phyloP scores from a whole-genome alignment of 306 rosid species.

The Boehmeria nivea region DNA sequence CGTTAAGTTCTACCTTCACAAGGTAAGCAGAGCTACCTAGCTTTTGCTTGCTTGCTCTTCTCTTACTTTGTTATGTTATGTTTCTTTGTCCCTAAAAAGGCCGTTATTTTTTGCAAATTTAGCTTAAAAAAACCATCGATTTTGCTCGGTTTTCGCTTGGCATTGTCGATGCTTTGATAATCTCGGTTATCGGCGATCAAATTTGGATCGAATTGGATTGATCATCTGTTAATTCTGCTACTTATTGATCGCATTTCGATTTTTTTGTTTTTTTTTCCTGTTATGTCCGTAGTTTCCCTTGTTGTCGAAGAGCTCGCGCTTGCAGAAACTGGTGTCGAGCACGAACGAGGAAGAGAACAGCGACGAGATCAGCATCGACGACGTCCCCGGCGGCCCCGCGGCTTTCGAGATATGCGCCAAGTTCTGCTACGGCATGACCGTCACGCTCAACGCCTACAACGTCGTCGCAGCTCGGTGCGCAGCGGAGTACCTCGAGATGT shows the following conservation, averaged over 20 bases:
- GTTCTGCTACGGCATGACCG: constrained; percentile 89
- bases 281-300: constrained; percentile 70
- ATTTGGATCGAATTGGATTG: too few relatives aligned
- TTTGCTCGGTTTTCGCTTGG: too few relatives aligned
- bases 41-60: too few relatives aligned
- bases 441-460: constrained; percentile 89
- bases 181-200: too few relatives aligned
- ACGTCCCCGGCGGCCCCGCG: constrained; percentile 91
- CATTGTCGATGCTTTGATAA: too few relatives aligned
- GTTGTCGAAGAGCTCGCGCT: constrained; percentile 74
- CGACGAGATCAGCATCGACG: constrained; percentile 62
- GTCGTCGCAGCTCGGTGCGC: constrained; percentile 89
- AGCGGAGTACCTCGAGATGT: constrained; percentile 91
- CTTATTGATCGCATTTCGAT: neutral
- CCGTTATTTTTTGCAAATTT: too few relatives aligned
- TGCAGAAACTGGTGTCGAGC: constrained; percentile 59
- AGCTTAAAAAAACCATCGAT: too few relatives aligned
- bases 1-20: constrained; percentile 78
- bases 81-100: too few relatives aligned
- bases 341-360: constrained; percentile 50
- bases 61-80: too few relatives aligned
- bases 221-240: too few relatives aligned
- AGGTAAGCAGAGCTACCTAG: constrained; percentile 45
- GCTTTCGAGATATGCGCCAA: constrained; percentile 93
- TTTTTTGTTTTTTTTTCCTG: constrained; percentile 1